These are phyloP conservation scores for Ceratocystis cacaofunesta DNA, from an alignment of 2,329 filamentous ascomycete species.

Conservation along the genomic window DNA sequence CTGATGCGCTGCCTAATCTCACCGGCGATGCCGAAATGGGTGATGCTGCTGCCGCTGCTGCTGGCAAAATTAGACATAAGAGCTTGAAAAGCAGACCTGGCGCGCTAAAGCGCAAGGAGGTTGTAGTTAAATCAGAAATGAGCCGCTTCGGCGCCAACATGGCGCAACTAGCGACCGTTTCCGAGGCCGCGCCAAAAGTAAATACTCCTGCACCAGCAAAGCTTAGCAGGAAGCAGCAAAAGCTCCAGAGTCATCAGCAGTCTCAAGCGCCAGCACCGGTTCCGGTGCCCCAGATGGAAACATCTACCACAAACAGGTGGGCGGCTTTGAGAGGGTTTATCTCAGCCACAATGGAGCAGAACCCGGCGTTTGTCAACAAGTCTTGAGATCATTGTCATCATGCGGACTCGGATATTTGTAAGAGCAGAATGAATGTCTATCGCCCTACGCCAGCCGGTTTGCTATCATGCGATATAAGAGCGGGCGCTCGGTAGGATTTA, in stretches of 20 bases:
- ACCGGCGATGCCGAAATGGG: slow-evolving; percentile 27
- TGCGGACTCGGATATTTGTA: neutral
- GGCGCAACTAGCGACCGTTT: slow-evolving; percentile 46
- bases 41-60: slow-evolving; percentile 28
- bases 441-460: neutral
- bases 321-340: slow-evolving; percentile 73
- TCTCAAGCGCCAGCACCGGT: neutral
- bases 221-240: slow-evolving; percentile 12
- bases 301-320: slow-evolving; percentile 49
- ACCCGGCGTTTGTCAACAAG: slow-evolving; percentile 49
- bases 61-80: slow-evolving; percentile 55
- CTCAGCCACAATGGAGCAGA: slow-evolving; percentile 75
- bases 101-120: slow-evolving; percentile 70
- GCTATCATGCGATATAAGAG: neutral
- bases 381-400: slow-evolving; percentile 9
- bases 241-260: neutral
- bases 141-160: slow-evolving; percentile 72
- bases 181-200: slow-evolving; percentile 10
- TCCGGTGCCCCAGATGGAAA: slow-evolving; percentile 17
- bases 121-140: slow-evolving; percentile 64
- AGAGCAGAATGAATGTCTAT: neutral
- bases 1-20: slow-evolving; percentile 61
- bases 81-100: slow-evolving; percentile 63
- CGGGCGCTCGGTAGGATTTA: no score
- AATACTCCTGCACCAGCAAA: neutral